Percentiles rank a stretch among this genome's conserved stretches.
phyloP scores from a whole-genome alignment of 352 stramenopile species.

The Pythium dissimile region DNA sequence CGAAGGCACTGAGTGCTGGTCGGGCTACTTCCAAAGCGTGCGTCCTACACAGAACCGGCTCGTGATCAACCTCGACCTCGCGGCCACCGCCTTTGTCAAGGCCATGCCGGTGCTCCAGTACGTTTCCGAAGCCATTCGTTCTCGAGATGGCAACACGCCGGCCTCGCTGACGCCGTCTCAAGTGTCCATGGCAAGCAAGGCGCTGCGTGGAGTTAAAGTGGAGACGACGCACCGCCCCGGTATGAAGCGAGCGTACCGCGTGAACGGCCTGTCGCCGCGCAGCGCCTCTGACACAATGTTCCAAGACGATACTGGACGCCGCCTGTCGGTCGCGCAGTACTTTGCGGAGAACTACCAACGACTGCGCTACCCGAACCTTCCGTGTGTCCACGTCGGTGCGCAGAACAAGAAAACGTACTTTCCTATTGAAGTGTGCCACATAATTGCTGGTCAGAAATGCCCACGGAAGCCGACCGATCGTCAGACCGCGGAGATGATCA shows the following conservation, averaged over 20 bases:
- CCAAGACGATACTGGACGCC: constrained; percentile 46
- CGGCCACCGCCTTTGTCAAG: constrained; percentile 65
- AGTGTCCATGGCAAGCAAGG: constrained; percentile 45
- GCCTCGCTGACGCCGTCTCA: constrained; percentile 37
- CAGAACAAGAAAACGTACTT: constrained; percentile 74
- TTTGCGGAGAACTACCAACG: constrained; percentile 50
- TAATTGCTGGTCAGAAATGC: constrained; percentile 67
- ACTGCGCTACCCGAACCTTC: constrained; percentile 67
- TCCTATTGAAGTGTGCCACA: constrained; percentile 80
- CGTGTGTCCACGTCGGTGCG: constrained; percentile 77
- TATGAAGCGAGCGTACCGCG: constrained; percentile 52
- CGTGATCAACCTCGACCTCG: constrained; percentile 69
- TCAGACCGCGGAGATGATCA: constrained; percentile 83
- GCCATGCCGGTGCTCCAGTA: constrained; percentile 57
- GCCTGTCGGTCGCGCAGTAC: constrained; percentile 54
- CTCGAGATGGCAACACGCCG: constrained; percentile 30
- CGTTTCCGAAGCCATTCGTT: constrained; percentile 26
- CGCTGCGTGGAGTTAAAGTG: constrained; percentile 63
- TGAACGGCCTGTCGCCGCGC: constrained; percentile 53
- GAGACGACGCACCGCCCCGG: constrained; percentile 59
- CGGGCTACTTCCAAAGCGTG: constrained; percentile 73
- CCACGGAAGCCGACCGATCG: constrained; percentile 75
- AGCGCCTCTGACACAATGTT: constrained; percentile 53
- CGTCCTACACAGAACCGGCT: constrained; percentile 60
- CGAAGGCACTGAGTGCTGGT: constrained; percentile 65